A percentile compares a stretch with the other conserved stretches of the same genome.
Evolutionary conservation across 2,329 filamentous ascomycete species (phyloP).

Genomic region (Xylariaceae sp.): DNA sequence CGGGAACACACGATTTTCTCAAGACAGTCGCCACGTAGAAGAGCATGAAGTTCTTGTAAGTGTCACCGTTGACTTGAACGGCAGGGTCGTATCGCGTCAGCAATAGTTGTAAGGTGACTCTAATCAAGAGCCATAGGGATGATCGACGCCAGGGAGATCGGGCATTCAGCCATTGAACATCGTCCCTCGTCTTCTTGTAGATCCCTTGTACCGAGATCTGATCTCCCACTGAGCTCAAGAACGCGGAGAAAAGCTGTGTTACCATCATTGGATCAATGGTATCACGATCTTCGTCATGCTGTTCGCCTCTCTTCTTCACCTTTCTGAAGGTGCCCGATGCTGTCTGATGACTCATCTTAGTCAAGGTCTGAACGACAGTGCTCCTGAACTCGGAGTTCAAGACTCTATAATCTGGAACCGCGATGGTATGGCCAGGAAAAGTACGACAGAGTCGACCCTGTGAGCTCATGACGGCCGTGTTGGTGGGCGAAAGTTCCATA

Average conservation of each 20-base stretch:
- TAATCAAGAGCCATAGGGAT: constrained; percentile 51
- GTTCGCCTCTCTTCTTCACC: constrained; percentile 32
- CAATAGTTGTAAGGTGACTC: constrained; percentile 44
- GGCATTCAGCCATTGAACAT: constrained; percentile 39
- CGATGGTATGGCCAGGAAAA: constrained; percentile 25
- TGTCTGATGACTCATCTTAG: constrained; percentile 16
- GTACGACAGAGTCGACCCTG: constrained; percentile 22
- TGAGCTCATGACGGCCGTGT: constrained; percentile 22
- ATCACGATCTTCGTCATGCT: constrained; percentile 43
- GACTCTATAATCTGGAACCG: constrained; percentile 9
- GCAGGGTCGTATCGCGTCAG: constrained; percentile 7
- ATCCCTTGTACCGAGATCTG: constrained; percentile 30
- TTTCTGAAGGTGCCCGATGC: constrained; percentile 4
- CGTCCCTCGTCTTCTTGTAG: constrained; percentile 48
- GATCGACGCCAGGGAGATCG: constrained; percentile 35
- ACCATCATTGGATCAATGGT: constrained; percentile 45
- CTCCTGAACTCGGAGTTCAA: constrained; percentile 9
- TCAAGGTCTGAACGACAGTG: constrained; percentile 10
- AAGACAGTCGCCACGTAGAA: constrained; percentile 40
- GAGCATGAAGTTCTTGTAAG: constrained; percentile 51
- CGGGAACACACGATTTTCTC: constrained; percentile 28
- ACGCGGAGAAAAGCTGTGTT: constrained; percentile 43
- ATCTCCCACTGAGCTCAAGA: constrained; percentile 38
- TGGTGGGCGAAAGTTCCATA: constrained; percentile 33
- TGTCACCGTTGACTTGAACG: background rate